Base-by-base conservation (phyloP, 257 asterid genomes). In the Fraxinus pennsylvanica region DNA sequence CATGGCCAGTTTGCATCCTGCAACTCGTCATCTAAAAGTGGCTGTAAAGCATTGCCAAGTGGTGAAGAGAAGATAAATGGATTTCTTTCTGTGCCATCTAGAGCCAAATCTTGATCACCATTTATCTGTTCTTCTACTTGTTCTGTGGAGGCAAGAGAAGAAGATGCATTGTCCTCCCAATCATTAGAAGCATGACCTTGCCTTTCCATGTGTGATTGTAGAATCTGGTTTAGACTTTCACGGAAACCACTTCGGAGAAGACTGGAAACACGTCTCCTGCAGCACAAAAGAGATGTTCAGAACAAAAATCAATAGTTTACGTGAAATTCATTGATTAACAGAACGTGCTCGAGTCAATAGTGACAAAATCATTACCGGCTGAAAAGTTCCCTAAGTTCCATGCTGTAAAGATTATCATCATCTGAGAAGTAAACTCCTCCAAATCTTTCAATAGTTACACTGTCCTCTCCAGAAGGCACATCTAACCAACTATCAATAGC, bases 221-320 rank as follows among this genome's bases (percentile, higher is more conserved):
- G 85, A 73, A 93, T 86, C 81, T 81, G 97, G 77, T 90, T 84
- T 71, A 93, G 84, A 76, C 88, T 90, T 81, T 89, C 92, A 15
- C 97, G 90, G 80, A 93, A 93, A 78, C 96, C 82, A 86, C 98
- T 90, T 6, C 84, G 83, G 47, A 93, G 98, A 86, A 93, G 96
- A 83, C 88, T 78, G 50, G 98, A 95, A 69, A 95, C 99, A 22
- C 92, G 91, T 79, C 97, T 85, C 94, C 99, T 95, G 84, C 68
- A 87, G 76, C 39, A 82, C 1, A 73, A 71, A 76, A 43, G 4
- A 78, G 7, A 59, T 47, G 47, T n/a, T 73, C 47, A 67, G 45
- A 38, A 21, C 9, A 65, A 57, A 61, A 61, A 54, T 7, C 27
- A 54, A 54, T n/a, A 47, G 17, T 43, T 39, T 17, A 59, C 29